Evolutionary conservation across 2,329 filamentous ascomycete genomes (phyloP), one percentile per base, ranked within the genome.

Genomic region (Hymenoscyphus scutula): DNA sequence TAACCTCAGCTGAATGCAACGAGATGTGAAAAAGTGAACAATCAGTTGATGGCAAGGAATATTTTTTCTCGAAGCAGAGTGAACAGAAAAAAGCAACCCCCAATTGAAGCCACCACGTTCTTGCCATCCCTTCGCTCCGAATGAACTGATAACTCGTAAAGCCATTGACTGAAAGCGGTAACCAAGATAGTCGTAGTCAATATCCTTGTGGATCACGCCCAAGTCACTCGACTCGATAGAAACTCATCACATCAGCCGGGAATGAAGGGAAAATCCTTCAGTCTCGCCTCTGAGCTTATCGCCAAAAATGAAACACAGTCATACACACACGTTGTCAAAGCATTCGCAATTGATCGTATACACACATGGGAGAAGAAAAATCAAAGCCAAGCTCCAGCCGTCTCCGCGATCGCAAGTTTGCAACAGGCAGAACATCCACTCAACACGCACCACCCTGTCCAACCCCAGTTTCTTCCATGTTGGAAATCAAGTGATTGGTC

Each of bases 321-420:
- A 54, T 54, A 27, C 25, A 29, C 17, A n/a, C n/a, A n/a, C n/a
- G 25, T 15, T 54, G 29, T 54, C 51, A 29, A 32, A 27, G 19
- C 51, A 53, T n/a, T 11, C 25, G 8, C 51, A 13, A 54, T 32
- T 5, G 23, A 15, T 51, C 23, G 23, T 51, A 19, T 25, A n/a
- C n/a, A n/a, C n/a, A n/a, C n/a, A n/a, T n/a, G n/a, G 45, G n/a
- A 51, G 23, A n/a, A 25, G 29, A 54, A 54, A 27, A 54, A 54
- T 17, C 17, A 54, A 54, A 54, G 25, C 25, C 51, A 54, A 54
- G 51, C 23, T 54, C 17, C 29, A 29, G 11, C 51, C 11, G 51
- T 27, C 51, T 27, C 51, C 51, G 51, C 51, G 25, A 54, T 54
- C 51, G 51, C 51, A 54, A 54, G n/a, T n/a, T n/a, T n/a, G n/a